Evolutionary conservation across 495 filamentous ascomycete species (phyloP), one percentile per base, ranked within the genome.

Genomic region (Neurospora tetraspora): DNA sequence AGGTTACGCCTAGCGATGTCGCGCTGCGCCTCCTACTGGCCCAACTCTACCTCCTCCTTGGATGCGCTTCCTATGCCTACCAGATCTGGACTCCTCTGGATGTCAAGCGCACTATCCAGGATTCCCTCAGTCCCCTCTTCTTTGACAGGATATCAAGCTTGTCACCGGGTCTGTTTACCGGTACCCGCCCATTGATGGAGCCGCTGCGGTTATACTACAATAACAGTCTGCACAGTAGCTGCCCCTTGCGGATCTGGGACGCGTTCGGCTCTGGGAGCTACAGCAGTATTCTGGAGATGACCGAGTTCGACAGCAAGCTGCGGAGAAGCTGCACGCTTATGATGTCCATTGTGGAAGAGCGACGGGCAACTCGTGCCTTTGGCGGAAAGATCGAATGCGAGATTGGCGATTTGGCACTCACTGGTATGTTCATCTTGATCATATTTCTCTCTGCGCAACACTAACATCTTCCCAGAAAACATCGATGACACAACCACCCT

Each of bases 91-190:
- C 78, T 12, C 75, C 79, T 1, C 79, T 86, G 23, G 81, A 80
- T 20, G 77, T 87, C 14, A 89, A 89, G 77, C 81, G 85, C 31
- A 82, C 83, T 0, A 84, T 87, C 37, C 80, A 83, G 9, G 86
- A 87, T 69, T 82, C 85, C 1, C 75, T 89, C 37, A 82, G 81
- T 8, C 80, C 85, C 0, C 71, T 83, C 2, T 83, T 84, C 38
- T 81, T 84, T 39, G 87, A 89, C 76, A 80, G 87, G 36, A 78
- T 89, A 71, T 86, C 85, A n/a, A 81, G 78, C 14, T 78, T 87
- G 7, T 81, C 85, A n/a, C 86, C 86, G 0, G 82, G 80, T 1
- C 72, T 83, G 61, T 83, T 86, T 5, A 80, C 80, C 27, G 79
- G 68, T 65, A 76, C 16, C 53, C 77, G 73, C 40, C 80, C 72